Evolutionary conservation across 495 filamentous ascomycete species (phyloP).

Genomic region (Tuber aestivum): DNA sequence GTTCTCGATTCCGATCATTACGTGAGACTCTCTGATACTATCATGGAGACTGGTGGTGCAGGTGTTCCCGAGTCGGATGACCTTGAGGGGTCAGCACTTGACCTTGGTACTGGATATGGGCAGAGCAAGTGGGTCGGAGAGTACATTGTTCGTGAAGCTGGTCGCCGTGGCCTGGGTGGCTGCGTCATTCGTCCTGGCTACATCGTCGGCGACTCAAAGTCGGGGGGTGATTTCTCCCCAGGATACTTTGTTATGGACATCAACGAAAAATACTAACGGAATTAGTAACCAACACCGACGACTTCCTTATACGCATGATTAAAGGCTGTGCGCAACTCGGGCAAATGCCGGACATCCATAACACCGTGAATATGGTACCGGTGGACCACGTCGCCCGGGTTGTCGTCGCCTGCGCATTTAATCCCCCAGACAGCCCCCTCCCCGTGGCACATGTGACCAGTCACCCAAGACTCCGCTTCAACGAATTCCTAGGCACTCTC

Average conservation of each 20-base stretch:
- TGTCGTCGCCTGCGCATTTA: constrained; percentile 65
- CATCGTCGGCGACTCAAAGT: constrained; percentile 65
- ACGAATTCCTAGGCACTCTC: constrained; percentile 66
- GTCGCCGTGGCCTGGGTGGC: constrained; percentile 66
- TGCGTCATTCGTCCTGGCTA: constrained; percentile 82
- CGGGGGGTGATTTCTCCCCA: constrained; percentile 47
- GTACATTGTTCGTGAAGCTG: constrained; percentile 74
- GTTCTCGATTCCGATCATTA: constrained; percentile 78
- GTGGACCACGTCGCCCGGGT: constrained; percentile 77
- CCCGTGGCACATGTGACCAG: constrained; percentile 72
- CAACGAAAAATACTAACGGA: constrained; percentile 6
- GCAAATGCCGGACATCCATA: constrained; percentile 67
- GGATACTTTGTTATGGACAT: not conserved
- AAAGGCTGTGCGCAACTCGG: constrained; percentile 83
- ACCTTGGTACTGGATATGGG: constrained; percentile 79
- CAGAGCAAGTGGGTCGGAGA: constrained; percentile 84
- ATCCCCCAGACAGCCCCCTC: constrained; percentile 51
- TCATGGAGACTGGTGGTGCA: constrained; percentile 49
- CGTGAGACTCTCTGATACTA: constrained; percentile 62
- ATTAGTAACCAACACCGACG: constrained; percentile 69
- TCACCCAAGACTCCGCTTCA: constrained; percentile 73
- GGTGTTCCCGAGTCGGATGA: constrained; percentile 61
- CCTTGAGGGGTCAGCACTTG: constrained; percentile 58
- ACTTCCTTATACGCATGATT: constrained; percentile 83
- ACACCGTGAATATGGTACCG: constrained; percentile 87